Base-by-base conservation (phyloP, 208 protist species). In the Zelonia costaricensis region DNA sequence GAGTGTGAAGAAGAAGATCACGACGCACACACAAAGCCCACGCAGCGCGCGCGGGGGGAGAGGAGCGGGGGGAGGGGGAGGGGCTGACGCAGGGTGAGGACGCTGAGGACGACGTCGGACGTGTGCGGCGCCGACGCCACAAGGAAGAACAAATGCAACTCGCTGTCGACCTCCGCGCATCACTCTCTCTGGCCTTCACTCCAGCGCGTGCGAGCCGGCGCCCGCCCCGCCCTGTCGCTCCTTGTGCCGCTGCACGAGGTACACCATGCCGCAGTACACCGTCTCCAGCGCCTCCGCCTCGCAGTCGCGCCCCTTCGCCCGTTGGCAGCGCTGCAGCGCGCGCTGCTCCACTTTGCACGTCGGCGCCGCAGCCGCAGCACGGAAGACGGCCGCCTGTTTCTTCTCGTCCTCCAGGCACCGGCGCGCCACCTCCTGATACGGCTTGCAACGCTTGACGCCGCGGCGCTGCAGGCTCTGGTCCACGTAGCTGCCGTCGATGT, bases 181-280 rank as follows among this genome's bases (percentile, higher is more conserved):
- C n/a, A n/a, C n/a, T n/a, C n/a, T n/a, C n/a, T n/a, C n/a, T n/a
- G n/a, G 6, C 2, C 15, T 47, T 59, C 56, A 69, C 18, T 62
- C 35, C 23, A 56, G 20, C 3, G 35, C 38, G 25, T 25, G 40
- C 30, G 68, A 45, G 18, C 51, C 10, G 23, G 36, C 33, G 7
- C 33, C 33, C 13, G 36, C 4, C 15, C 20, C 49, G 12, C 61
- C 27, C 8, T 66, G 63, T 4, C 63, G 75, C 68, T 86, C 67
- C 67, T 81, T 77, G 30, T 74, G 66, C 45, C 71, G 68, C 73
- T 93, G 80, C 49, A 91, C 72, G 5, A 95, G 63, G 57, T 86
- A 76, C 18, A 89, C 81, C 83, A 95, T 89, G 16, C 89, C 89
- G 53, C 89, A 95, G 76, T 89, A 92, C 30, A 95, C 58, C 53